Evolutionary conservation across 208 protist genomes (phyloP).

Genomic region (Jaenimonas drosophilae): DNA sequence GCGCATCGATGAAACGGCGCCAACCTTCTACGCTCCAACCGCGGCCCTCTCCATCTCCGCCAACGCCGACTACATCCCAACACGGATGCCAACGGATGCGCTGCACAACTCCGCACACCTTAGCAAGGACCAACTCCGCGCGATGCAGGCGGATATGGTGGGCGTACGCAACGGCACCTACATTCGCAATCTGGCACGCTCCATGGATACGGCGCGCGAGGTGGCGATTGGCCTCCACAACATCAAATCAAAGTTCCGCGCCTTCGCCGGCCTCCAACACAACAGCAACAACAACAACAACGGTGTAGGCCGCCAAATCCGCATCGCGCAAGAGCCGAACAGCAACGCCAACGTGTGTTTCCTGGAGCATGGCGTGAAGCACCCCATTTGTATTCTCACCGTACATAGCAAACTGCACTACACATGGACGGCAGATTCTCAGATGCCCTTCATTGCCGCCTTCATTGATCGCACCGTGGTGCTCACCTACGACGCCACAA

Average conservation of each 20-base stretch:
- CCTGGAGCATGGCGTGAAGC: conserved; percentile 30
- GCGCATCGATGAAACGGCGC: conserved; percentile 12
- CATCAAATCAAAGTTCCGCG: no score
- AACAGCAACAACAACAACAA: no score
- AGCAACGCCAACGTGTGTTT: conserved; percentile 60
- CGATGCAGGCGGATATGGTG: conserved; percentile 40
- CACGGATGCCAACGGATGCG: conserved; percentile 30
- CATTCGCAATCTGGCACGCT: conserved; percentile 55
- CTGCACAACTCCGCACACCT: conserved; percentile 36
- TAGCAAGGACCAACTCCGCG: conserved; percentile 30
- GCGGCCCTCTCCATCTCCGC: conserved; percentile 33
- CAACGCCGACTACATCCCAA: conserved; percentile 40
- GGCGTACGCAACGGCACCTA: conserved; percentile 25
- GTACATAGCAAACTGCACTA: conserved; percentile 70
- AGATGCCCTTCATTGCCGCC: conserved; percentile 27
- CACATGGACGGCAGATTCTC: conserved; percentile 22
- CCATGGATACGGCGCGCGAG: no score
- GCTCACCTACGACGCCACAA: conserved; percentile 16
- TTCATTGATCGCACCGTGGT: conserved; percentile 81
- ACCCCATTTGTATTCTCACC: conserved; percentile 55
- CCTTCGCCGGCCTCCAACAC: no score
- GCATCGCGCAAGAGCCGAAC: no score
- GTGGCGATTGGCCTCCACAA: no score
- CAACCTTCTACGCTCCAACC: conserved; percentile 8
- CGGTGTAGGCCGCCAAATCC: no score